These are phyloP conservation scores for Phytophthora tentaculata DNA, from an alignment of 352 stramenopile genomes.

Conservation along the genomic window DNA sequence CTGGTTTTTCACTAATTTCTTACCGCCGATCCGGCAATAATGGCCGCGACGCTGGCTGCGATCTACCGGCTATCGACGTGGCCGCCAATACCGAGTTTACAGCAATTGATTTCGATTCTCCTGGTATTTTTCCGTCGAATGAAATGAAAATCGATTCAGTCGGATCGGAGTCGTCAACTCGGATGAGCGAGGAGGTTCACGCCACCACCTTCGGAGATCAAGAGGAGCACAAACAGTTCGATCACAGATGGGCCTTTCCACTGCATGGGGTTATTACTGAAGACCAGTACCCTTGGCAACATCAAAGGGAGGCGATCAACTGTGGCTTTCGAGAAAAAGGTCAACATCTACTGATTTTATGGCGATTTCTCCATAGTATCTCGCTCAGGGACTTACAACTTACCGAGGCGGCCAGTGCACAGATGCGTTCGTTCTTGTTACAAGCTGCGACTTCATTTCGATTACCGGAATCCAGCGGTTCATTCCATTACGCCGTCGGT, in stretches of 20 bases:
- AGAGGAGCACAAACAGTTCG: not conserved
- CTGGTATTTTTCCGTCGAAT: not conserved
- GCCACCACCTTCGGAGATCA: not conserved
- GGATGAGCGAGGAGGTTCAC: not conserved
- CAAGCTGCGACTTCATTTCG: constrained; percentile 11
- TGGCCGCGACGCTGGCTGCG: constrained; percentile 6
- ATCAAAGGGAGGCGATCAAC: not conserved
- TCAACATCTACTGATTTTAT: constrained; percentile 29
- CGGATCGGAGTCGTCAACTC: not conserved
- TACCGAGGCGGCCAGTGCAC: not conserved
- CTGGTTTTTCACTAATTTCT: constrained; percentile 44
- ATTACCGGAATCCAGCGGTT: not conserved
- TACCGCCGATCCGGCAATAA: constrained; percentile 40
- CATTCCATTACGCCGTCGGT: constrained; percentile 3
- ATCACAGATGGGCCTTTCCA: not conserved
- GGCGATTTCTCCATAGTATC: constrained; percentile 16
- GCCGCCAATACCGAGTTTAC: constrained; percentile 8
- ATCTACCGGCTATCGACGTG: constrained; percentile 19
- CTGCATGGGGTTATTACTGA: not conserved
- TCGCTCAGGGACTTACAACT: constrained; percentile 11
- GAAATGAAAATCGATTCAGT: constrained; percentile 13
- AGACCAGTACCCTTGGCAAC: constrained; percentile 20
- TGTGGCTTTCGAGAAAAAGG: constrained; percentile 23
- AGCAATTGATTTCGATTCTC: constrained; percentile 1
- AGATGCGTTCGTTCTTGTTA: constrained; percentile 17